These are phyloP conservation scores for Diaporthe vaccinii DNA, from an alignment of 2,329 filamentous ascomycete species.

Conservation along the genomic window DNA sequence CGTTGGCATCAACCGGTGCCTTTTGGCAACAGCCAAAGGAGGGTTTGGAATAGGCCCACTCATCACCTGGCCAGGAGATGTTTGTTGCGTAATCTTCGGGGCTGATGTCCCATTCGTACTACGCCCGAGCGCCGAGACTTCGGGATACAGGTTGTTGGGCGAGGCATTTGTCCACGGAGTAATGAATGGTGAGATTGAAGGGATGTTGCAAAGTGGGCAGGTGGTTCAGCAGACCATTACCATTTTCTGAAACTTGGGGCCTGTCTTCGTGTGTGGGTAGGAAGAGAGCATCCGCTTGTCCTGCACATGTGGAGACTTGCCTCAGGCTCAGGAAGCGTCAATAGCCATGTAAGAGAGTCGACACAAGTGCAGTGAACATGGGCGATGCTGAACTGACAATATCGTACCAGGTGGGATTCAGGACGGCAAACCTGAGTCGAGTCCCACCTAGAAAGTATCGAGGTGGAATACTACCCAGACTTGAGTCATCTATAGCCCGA, in stretches of 20 bases:
- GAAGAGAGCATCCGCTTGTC: no score
- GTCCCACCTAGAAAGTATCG: no score
- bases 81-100: neutral
- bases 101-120: conserved; percentile 7
- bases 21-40: neutral
- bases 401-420: no score
- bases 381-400: no score
- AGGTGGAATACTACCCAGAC: no score
- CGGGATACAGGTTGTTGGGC: neutral
- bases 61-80: neutral
- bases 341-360: no score
- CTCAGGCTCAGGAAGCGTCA: no score
- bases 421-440: no score
- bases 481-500: no score
- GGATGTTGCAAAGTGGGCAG: neutral
- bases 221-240: neutral
- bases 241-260: neutral
- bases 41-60: conserved; percentile 2
- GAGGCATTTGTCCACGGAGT: conserved; percentile 10
- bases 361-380: no score
- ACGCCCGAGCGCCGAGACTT: neutral
- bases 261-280: no score
- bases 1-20: conserved; percentile 5
- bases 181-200: conserved; percentile 11
- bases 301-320: no score